These are phyloP conservation scores for Ganoderma lucidum DNA, from an alignment of 1,284 basidiomycete species.

Conservation along the genomic window DNA sequence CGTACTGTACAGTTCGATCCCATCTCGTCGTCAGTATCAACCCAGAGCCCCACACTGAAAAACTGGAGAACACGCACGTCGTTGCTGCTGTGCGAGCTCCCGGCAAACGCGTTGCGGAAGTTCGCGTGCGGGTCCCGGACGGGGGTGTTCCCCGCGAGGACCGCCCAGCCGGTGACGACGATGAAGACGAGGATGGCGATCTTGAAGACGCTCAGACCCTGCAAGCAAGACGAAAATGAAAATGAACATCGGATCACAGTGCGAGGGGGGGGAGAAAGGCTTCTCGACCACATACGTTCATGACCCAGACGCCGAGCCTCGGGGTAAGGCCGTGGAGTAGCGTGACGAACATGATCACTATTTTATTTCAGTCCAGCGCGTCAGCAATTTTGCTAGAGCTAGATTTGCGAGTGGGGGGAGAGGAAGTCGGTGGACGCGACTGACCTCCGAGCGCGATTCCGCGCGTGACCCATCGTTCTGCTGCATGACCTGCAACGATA, in stretches of 20 bases:
- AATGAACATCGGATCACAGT: neutral
- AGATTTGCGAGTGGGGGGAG: neutral
- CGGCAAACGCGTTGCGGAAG: conserved; percentile 50
- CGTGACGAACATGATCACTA: conserved; percentile 37
- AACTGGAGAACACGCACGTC: conserved; percentile 50
- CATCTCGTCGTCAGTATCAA: neutral
- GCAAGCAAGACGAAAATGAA: neutral
- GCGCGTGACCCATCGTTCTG: conserved; percentile 57
- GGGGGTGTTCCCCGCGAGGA: conserved; percentile 51
- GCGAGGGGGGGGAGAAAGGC: neutral
- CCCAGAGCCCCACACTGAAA: neutral
- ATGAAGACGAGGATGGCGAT: conserved; percentile 65
- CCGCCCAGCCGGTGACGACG: conserved; percentile 56
- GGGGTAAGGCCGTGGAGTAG: conserved; percentile 38
- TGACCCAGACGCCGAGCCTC: conserved; percentile 36
- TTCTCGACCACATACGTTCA: conserved; percentile 37
- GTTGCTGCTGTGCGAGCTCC: conserved; percentile 73
- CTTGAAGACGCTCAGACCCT: conserved; percentile 66
- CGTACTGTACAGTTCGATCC: conserved; percentile 47
- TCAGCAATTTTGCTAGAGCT: neutral
- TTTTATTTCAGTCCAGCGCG: neutral
- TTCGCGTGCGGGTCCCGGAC: conserved; percentile 57
- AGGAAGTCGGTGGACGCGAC: conserved; percentile 7
- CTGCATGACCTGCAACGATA: conserved; percentile 50
- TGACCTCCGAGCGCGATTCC: conserved; percentile 65